These are phyloP conservation scores for Hypoxylon trugodes DNA, from an alignment of 495 filamentous ascomycete genomes.

Conservation along the genomic window DNA sequence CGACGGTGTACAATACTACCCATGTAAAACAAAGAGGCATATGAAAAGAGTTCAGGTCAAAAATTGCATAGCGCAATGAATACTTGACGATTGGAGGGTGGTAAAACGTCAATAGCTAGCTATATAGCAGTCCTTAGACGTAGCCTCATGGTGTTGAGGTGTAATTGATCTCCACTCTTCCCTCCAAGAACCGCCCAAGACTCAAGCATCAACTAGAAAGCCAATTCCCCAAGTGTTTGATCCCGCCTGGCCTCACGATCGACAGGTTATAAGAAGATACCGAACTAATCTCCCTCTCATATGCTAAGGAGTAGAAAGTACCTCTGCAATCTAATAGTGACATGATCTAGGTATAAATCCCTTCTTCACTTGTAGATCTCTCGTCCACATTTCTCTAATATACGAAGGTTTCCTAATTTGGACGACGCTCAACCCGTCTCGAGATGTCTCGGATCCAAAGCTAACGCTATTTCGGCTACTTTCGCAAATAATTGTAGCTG, in stretches of 20 bases:
- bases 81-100: slow-evolving; percentile 12
- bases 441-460: neutral
- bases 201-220: too few species aligned
- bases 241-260: too few species aligned
- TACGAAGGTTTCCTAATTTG: too few species aligned
- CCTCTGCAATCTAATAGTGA: too few species aligned
- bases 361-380: too few species aligned
- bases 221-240: too few species aligned
- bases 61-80: slow-evolving; percentile 36
- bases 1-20: slow-evolving; percentile 48
- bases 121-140: slow-evolving; percentile 15
- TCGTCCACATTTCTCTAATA: too few species aligned
- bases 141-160: slow-evolving; percentile 15
- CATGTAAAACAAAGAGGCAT: slow-evolving; percentile 44
- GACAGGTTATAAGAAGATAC: neutral
- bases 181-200: slow-evolving; percentile 4
- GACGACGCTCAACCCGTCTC: too few species aligned
- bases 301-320: too few species aligned
- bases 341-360: too few species aligned
- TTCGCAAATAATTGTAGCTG: too few species aligned
- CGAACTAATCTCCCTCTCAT: too few species aligned
- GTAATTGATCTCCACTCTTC: slow-evolving; percentile 41
- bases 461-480: neutral
- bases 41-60: slow-evolving; percentile 39
- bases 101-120: slow-evolving; percentile 21